These are phyloP conservation scores for Anisodus tanguticus DNA, from an alignment of 257 asterid species.

Conservation along the genomic window DNA sequence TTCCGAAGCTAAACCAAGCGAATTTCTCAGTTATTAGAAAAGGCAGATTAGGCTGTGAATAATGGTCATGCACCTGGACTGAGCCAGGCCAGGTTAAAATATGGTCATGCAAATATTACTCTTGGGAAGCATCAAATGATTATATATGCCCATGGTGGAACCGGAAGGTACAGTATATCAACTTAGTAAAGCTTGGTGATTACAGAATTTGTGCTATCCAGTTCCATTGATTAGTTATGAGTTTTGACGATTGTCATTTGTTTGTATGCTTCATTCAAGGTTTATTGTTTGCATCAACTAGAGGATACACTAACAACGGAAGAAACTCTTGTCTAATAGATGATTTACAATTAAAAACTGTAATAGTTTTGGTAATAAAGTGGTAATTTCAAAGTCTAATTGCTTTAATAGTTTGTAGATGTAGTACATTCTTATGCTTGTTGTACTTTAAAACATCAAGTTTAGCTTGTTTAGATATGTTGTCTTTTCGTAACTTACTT, in stretches of 20 bases:
- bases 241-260: neutral
- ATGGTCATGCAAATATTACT: neutral
- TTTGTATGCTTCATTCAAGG: neutral
- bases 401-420: neutral
- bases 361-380: neutral
- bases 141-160: neutral
- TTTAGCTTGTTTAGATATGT: slow-evolving; percentile 5
- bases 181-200: neutral
- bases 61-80: neutral
- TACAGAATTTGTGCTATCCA: neutral
- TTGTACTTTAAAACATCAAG: neutral
- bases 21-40: neutral
- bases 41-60: neutral
- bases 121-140: neutral
- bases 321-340: neutral
- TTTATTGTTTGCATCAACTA: neutral
- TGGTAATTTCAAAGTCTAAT: neutral
- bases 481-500: neutral
- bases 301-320: neutral
- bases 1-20: neutral
- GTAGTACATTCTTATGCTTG: neutral
- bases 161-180: too few species aligned
- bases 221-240: neutral
- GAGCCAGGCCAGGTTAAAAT: neutral
- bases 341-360: neutral